These are phyloP conservation scores for Lactarius indigo DNA, from an alignment of 768 basidiomycete species.

Conservation along the genomic window DNA sequence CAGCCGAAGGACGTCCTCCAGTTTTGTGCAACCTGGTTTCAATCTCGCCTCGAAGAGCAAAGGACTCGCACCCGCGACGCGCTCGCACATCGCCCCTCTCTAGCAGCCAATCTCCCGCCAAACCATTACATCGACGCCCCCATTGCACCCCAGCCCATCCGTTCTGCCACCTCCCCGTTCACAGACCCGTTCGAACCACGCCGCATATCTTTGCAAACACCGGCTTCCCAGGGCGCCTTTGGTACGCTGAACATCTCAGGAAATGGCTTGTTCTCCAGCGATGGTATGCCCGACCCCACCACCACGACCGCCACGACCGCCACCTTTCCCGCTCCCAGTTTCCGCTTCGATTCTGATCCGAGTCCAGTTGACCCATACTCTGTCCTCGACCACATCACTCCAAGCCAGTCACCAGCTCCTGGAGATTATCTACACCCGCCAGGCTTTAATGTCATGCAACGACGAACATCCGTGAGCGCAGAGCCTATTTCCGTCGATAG, in stretches of 20 bases:
- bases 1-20: slow-evolving; percentile 91
- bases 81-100: slow-evolving; percentile 50
- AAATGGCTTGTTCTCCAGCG: slow-evolving; percentile 64
- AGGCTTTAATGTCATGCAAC: slow-evolving; percentile 75
- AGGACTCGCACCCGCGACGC: slow-evolving; percentile 67
- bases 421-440: slow-evolving; percentile 72
- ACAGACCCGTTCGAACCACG: slow-evolving; percentile 45
- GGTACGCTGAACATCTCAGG: slow-evolving; percentile 78
- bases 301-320: slow-evolving; percentile 22
- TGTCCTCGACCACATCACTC: slow-evolving; percentile 33
- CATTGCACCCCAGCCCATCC: slow-evolving; percentile 32
- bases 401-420: slow-evolving; percentile 36
- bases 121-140: slow-evolving; percentile 60
- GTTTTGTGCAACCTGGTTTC: slow-evolving; percentile 94
- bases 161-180: slow-evolving; percentile 53
- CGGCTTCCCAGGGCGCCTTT: slow-evolving; percentile 65
- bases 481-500: slow-evolving; percentile 90
- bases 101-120: slow-evolving; percentile 49
- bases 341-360: slow-evolving; percentile 61
- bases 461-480: slow-evolving; percentile 92
- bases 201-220: slow-evolving; percentile 52
- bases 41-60: slow-evolving; percentile 81
- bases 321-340: slow-evolving; percentile 45
- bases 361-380: slow-evolving; percentile 40
- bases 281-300: slow-evolving; percentile 31